Evolutionary conservation across 257 asterid species (phyloP), one percentile per base, ranked within the genome.

Genomic region (Leonotis leonurus): DNA sequence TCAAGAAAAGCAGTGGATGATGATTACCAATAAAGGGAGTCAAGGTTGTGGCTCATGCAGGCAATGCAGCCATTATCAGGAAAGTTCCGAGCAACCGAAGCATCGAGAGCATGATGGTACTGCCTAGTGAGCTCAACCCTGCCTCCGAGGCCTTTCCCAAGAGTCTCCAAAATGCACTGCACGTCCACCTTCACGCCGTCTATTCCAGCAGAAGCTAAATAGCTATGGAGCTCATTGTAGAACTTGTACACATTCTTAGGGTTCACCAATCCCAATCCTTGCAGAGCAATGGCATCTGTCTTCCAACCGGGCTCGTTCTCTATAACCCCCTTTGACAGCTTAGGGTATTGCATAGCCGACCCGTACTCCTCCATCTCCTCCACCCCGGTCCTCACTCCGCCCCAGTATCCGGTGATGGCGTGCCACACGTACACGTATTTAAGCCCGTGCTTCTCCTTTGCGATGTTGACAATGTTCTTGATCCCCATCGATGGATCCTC

Each of bases 31-130:
- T n/a, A n/a, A n/a, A n/a, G n/a, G 6, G 95, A 84, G 51, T 89
- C 95, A 1, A 86, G 91, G 59, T 64, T 89, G 77, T 89, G 96
- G 75, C 95, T 89, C 96, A 89, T 89, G 70, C 96, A 89, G 35
- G 96, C 90, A 61, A 89, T 84, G 87, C 80, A 70, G 12, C 96
- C 96, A 78, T 89, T 89, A 67, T 84, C 95, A 13, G 85, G 84
- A 44, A 89, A 89, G 35, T 84, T 89, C 68, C 79, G 55, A 37
- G 95, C 75, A 62, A 86, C 82, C n/a, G 97, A 86, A 64, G 97
- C 90, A 73, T 89, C 95, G 20, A 89, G 95, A 50, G 97, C 97
- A 44, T 80, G 90, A 24, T 89, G 95, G 68, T 84, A 89, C 70
- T 86, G 88, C 68, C 81, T 76, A 0, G 97, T 89, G 12, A 89